Evolutionary conservation across 1,284 basidiomycete species (phyloP), one percentile per base, ranked within the genome.

Genomic region (Sporisorium scitamineum): DNA sequence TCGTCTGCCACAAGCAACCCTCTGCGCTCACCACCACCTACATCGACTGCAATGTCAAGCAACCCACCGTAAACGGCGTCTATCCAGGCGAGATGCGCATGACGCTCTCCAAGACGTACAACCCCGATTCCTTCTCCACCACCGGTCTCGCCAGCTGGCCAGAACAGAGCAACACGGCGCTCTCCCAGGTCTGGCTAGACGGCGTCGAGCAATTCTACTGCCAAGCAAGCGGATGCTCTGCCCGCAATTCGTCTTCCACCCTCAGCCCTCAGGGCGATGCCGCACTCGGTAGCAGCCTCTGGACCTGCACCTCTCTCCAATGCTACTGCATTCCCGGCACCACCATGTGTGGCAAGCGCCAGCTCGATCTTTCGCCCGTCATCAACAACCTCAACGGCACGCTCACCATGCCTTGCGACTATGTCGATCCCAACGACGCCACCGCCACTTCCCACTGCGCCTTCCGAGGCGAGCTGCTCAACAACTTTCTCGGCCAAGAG

Each of bases 161-260:
- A n/a, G 60, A 56, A 3, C 45, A 69, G 34, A 61, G 61, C 59
- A 71, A 65, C 57, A 70, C 79, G 1, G 72, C 78, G 3, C 67
- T 78, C n/a, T 74, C 77, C 5, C 69, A 70, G 26, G 64, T 82
- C 31, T 82, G 75, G 72, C 56, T 80, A 9, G 64, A 80, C 31
- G 80, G 80, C 24, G 64, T 76, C 13, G 68, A 80, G 56, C 80
- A 79, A 45, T 82, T 79, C 63, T 80, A 81, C 68, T 82, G 80
- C 55, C 80, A 82, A 54, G 74, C 80, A 18, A 48, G 50, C 13
- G 67, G 61, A 2, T 82, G 80, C 60, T 39, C 68, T 22, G 57
- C 66, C 26, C 29, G 24, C 10, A 82, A 82, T 48, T 66, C 69
- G 13, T 78, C 74, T 13, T 41, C 54, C 2, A 70, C 62, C 3